Percentiles rank a stretch among this genome's conserved stretches.
Conservation (phyloP, 2,329 filamentous ascomycete genomes). For the Ramichloridium luteum region DNA sequence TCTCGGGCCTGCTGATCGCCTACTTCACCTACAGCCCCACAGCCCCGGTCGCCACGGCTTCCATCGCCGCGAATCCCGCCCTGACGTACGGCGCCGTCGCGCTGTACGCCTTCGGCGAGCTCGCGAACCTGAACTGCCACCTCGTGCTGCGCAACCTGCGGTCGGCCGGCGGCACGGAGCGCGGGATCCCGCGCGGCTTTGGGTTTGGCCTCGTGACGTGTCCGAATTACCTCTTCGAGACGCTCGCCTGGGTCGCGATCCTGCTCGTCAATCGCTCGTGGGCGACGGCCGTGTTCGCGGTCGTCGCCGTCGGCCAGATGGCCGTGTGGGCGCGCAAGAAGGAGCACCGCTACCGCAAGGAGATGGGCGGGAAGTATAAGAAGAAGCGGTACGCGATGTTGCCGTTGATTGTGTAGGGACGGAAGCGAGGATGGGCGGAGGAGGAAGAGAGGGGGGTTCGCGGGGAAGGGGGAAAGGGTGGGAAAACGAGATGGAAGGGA, state of each 20-base stretch:
- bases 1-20: conserved; percentile 69
- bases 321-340: conserved; percentile 79
- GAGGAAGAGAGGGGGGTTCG: no score
- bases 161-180: conserved; percentile 65
- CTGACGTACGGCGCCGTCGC: conserved; percentile 57
- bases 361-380: conserved; percentile 90
- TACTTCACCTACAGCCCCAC: conserved; percentile 74
- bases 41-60: conserved; percentile 49
- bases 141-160: conserved; percentile 66
- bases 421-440: no score
- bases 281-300: conserved; percentile 64
- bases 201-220: conserved; percentile 83
- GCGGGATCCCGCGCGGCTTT: conserved; percentile 75
- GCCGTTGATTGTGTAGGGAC: conserved; percentile 56
- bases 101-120: conserved; percentile 65
- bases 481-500: no score
- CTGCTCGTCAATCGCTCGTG: conserved; percentile 68
- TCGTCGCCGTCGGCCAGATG: conserved; percentile 68
- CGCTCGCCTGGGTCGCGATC: conserved; percentile 73
- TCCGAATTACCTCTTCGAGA: conserved; percentile 94
- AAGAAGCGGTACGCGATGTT: conserved; percentile 80
- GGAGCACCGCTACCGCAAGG: conserved; percentile 76
- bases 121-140: conserved; percentile 71
- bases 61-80: conserved; percentile 33
- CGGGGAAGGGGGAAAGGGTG: no score